phyloP scores from a whole-genome alignment of 139 green algal species.

The Ulvella scutata region DNA sequence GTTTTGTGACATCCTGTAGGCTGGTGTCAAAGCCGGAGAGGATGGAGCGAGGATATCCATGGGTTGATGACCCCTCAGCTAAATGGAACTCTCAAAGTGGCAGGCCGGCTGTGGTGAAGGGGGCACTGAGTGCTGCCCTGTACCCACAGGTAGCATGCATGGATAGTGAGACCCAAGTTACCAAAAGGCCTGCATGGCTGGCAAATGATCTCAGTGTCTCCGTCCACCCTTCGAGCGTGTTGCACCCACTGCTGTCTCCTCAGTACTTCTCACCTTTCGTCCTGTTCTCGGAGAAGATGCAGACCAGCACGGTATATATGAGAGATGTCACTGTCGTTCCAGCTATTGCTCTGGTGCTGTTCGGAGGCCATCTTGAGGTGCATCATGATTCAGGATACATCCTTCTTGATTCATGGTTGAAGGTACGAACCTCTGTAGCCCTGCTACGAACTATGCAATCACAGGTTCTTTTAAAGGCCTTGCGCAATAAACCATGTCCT shows the following conservation, averaged over 20 bases:
- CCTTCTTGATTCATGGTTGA: neutral
- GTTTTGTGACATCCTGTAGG: too few relatives aligned
- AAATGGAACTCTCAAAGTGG: constrained; percentile 28
- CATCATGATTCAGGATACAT: neutral
- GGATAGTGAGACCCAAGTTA: constrained; percentile 20
- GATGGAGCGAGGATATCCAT: neutral
- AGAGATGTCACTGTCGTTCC: constrained; percentile 65
- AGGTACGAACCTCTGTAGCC: neutral
- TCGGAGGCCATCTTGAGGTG: constrained; percentile 50
- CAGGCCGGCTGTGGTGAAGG: constrained; percentile 37
- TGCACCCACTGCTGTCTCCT: constrained; percentile 18
- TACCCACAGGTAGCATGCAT: constrained; percentile 72
- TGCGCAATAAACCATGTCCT: constrained; percentile 33
- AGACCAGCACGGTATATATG: constrained; percentile 43
- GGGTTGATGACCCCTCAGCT: constrained; percentile 26
- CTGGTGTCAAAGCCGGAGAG: constrained; percentile 1
- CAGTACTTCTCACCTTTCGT: constrained; percentile 49
- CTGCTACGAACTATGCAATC: neutral
- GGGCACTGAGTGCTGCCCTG: constrained; percentile 64
- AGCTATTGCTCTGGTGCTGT: constrained; percentile 69
- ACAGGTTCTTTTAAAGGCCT: constrained; percentile 37
- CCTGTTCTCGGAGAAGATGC: constrained; percentile 71
- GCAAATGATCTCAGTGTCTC: constrained; percentile 22
- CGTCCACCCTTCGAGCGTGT: constrained; percentile 53
- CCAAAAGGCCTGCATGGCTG: constrained; percentile 26